Base-by-base conservation (phyloP, 2,329 filamentous ascomycete species). In the Fragosphaeria purpurea region DNA sequence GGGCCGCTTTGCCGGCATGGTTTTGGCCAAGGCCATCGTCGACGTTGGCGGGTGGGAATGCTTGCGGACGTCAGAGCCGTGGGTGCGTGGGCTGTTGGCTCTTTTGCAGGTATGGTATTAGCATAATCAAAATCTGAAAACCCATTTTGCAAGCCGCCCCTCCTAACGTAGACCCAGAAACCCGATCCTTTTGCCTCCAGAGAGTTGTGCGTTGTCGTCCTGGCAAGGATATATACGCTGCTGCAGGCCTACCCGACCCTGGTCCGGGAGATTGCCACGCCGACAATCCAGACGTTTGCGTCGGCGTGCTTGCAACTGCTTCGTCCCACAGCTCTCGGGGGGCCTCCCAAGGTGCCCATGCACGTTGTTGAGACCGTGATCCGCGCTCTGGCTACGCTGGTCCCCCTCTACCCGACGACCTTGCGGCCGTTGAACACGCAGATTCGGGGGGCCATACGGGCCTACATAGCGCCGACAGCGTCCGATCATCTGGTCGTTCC, bases 31-130 rank as follows among this genome's bases (percentile, higher is more conserved):
- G 69, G 79, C 86, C 4, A 73, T 83, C 5, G 72, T 95, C 42
- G 90, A 96, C 60, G 80, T 85, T 41, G 89, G 89, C 31, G 88
- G 88, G 44, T 88, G 86, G 81, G 88, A 94, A 61, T 80, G 85
- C 52, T 73, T 96, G 53, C 81, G 83, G 55, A 81, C 80, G 48
- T 80, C 79, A 37, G 81, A 83, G 59, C 74, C 82, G 3, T 95
- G 91, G 86, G 82, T 93, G 54, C 75, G 79, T 57, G 82, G 80
- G n/a, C 69, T 96, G 35, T 67, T 96, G 47, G 76, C 77, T 1
- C 78, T 95, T 49, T 65, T 96, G 39, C 82, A 83, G 65, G 85
- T 87, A 22, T 22, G 22, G 22, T 22, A 22, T 22, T 22, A 22
- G 22, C 22, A 22, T 22, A 22, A 22, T 22, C 22, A 22, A 22